A percentile compares a stretch with the other conserved stretches of the same genome.
These are phyloP conservation scores for Proliferodiscus dingleyae DNA, from an alignment of 2,329 filamentous ascomycete species.

Conservation along the genomic window DNA sequence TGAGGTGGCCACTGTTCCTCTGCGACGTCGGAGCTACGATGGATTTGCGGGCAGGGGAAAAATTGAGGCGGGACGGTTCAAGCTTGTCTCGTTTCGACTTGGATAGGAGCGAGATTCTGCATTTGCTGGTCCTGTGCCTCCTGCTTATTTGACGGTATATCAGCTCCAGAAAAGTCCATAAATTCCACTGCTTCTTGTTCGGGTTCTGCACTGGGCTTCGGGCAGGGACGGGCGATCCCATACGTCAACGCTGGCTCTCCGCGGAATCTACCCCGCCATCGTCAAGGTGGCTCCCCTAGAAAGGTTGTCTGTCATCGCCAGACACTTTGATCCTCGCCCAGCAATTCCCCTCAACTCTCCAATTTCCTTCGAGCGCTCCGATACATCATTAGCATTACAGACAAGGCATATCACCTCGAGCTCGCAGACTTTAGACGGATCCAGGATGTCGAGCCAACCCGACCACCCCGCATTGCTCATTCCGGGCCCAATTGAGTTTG, in stretches of 20 bases:
- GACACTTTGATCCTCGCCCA: slow-evolving; percentile 33
- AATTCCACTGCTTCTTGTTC: background rate
- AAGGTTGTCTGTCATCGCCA: slow-evolving; percentile 35
- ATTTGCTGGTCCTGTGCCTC: too few species aligned
- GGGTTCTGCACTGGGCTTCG: slow-evolving; percentile 12
- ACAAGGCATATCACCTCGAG: slow-evolving; percentile 16
- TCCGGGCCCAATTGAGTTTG: slow-evolving; percentile 95
- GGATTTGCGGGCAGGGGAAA: background rate
- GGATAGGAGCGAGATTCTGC: too few species aligned
- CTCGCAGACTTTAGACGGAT: slow-evolving; percentile 12
- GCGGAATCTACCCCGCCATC: slow-evolving; percentile 22
- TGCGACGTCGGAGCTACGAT: background rate
- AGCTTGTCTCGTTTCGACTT: too few species aligned
- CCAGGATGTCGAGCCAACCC: slow-evolving; percentile 55
- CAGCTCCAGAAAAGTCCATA: too few species aligned
- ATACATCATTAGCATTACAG: slow-evolving; percentile 3
- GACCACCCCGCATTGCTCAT: slow-evolving; percentile 77
- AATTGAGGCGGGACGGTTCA: too few species aligned
- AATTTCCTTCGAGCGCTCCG: slow-evolving; percentile 21
- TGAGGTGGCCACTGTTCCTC: background rate
- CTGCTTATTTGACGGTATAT: too few species aligned
- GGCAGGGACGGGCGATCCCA: slow-evolving; percentile 7
- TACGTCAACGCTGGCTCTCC: slow-evolving; percentile 17
- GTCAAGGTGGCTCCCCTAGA: slow-evolving; percentile 22
- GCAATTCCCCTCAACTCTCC: slow-evolving; percentile 31